These are phyloP conservation scores for Croton setiger DNA, from an alignment of 441 rosid genomes.

Conservation along the genomic window DNA sequence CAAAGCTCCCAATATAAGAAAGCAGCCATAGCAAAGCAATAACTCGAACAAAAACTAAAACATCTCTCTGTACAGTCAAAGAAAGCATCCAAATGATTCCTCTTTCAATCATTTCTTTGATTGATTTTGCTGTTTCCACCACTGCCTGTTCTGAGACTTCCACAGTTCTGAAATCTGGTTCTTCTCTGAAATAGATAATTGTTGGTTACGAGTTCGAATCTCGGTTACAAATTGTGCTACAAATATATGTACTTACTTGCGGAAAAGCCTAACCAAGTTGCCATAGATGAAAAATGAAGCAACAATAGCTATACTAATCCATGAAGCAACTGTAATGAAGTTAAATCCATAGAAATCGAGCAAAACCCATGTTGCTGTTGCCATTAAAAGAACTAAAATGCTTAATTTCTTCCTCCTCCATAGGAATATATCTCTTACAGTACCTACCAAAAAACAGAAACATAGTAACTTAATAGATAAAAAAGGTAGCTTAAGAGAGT, in stretches of 20 bases:
- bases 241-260: no score
- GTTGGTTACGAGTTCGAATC: no score
- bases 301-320: slow-evolving; percentile 37
- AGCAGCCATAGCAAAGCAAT: slow-evolving; percentile 38
- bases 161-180: slow-evolving; percentile 36
- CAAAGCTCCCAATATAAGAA: slow-evolving; percentile 37
- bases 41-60: slow-evolving; percentile 37
- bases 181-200: slow-evolving; percentile 39
- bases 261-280: slow-evolving; percentile 45
- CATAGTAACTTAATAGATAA: no score
- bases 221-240: no score
- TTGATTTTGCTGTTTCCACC: slow-evolving; percentile 27
- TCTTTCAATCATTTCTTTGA: slow-evolving; percentile 31
- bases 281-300: slow-evolving; percentile 54
- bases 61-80: slow-evolving; percentile 43
- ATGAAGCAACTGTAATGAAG: slow-evolving; percentile 46
- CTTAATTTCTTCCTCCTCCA: slow-evolving; percentile 65
- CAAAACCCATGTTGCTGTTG: slow-evolving; percentile 49
- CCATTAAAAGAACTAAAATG: slow-evolving; percentile 26
- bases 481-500: background rate
- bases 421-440: slow-evolving; percentile 38
- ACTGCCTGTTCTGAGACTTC: slow-evolving; percentile 39
- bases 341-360: slow-evolving; percentile 45
- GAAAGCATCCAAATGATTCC: slow-evolving; percentile 42
- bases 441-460: slow-evolving; percentile 20